Evolutionary conservation across 78 protist species (phyloP).

Genomic region (Chrysochromulina tobinii): DNA sequence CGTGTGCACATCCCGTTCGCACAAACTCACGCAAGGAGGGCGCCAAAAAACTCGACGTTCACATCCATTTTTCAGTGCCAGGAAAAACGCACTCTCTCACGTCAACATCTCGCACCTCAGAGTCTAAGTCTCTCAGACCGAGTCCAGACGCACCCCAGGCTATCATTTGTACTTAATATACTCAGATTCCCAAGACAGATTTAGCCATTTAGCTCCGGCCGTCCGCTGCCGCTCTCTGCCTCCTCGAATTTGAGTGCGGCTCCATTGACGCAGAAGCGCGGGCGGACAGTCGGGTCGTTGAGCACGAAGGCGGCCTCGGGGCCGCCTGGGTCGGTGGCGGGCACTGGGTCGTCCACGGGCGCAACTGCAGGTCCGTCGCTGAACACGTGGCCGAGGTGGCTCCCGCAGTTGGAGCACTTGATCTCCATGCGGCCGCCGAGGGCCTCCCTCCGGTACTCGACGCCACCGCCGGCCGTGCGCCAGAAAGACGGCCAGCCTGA

Average conservation of each 20-base stretch:
- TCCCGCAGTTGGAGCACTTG: neutral
- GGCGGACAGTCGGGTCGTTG: neutral
- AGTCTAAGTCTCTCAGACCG: too few relatives aligned
- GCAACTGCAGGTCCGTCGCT: neutral
- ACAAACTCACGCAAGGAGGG: too few relatives aligned
- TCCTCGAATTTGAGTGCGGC: neutral
- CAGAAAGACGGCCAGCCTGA: conserved; percentile 2
- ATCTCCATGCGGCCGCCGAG: neutral
- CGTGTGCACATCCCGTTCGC: too few relatives aligned
- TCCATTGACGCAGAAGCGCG: neutral
- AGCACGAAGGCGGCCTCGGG: neutral
- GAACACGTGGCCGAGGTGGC: conserved; percentile 21
- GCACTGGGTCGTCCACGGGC: neutral
- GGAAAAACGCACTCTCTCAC: too few relatives aligned
- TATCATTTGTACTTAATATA: too few relatives aligned
- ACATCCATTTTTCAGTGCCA: too few relatives aligned
- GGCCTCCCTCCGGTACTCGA: neutral
- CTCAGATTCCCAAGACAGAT: too few relatives aligned
- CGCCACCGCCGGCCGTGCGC: neutral
- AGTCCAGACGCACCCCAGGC: too few relatives aligned
- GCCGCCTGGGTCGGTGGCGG: neutral
- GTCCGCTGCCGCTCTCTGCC: too few relatives aligned
- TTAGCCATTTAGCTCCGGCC: too few relatives aligned
- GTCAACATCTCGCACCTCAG: too few relatives aligned
- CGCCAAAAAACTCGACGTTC: too few relatives aligned